Evolutionary conservation across 805 yeast genomes (phyloP), one percentile per base, ranked within the genome.

Genomic region (Suhomyces tanzawaensis): DNA sequence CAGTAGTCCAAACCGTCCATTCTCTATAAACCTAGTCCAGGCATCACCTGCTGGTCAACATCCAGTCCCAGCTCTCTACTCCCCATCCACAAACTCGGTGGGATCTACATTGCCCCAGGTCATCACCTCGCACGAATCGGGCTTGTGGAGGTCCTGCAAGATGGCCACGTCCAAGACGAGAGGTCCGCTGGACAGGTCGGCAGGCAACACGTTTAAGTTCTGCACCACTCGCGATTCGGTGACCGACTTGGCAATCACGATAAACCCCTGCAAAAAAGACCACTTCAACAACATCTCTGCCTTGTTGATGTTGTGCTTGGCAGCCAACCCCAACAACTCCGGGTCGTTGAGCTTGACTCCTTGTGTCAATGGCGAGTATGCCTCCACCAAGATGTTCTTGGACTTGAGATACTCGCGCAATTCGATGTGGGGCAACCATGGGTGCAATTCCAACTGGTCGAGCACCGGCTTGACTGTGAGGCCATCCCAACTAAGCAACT

Each of bases 391-490:
- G 28, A 89, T 74, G 31, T 70, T 77, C 40, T 81, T 60, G 11
- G 68, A 53, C 21, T 69, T 66, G 55, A 85, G 79, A 59, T 65
- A 83, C 37, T 79, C 74, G 16, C 83, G 77, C 40, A 87, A 67
- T 35, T 81, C 79, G 37, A 70, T 62, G 49, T 84, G 69, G 64
- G 82, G 85, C 51, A 82, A 68, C 90, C 93, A 85, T 15, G 93
- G 95, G 42, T 87, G 85, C 36, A 86, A 72, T 59, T 86, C 95
- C 52, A 87, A 76, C 57, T 88, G 95, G 58, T 87, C 82, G 29
- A 85, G 82, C 0, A 81, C 86, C 0, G 95, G 66, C 36, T 55
- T 52, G 19, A 67, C 58, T 39, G 47, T 39, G 2, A 47, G 35
- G 1, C 56, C 51, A 3, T 72, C 71, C 82, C 85, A 79, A 3